Conservation (phyloP, 2,329 filamentous ascomycete genomes). For the Fusarium oligoseptatum region DNA sequence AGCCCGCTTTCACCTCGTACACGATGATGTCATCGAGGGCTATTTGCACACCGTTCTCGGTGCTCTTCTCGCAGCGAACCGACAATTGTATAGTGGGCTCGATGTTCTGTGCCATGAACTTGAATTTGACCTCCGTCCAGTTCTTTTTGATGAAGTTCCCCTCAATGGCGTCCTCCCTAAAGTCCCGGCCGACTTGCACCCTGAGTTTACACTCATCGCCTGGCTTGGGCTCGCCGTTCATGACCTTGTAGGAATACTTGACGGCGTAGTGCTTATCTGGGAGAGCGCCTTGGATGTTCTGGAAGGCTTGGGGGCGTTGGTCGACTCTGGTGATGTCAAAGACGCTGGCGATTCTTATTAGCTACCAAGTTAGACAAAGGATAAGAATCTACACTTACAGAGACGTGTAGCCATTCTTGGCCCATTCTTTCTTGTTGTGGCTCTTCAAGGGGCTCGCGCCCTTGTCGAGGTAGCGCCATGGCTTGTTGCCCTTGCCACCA, state of each 20-base stretch:
- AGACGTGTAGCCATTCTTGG: background rate
- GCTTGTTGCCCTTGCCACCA: background rate
- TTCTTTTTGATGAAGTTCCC: background rate
- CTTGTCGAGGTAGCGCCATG: background rate
- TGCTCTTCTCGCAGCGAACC: background rate
- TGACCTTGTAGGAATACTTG: background rate
- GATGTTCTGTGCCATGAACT: background rate
- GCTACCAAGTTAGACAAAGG: background rate
- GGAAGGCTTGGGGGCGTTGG: background rate
- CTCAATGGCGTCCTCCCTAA: background rate
- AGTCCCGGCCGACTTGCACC: background rate
- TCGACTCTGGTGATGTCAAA: background rate
- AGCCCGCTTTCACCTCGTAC: background rate
- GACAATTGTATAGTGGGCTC: background rate
- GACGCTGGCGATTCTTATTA: background rate
- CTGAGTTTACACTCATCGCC: background rate
- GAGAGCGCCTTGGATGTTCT: background rate
- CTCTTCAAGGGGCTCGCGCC: background rate
- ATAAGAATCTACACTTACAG: background rate
- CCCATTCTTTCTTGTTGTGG: background rate
- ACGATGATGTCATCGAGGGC: background rate
- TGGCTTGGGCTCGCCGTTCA: background rate
- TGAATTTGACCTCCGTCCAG: background rate
- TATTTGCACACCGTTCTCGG: background rate
- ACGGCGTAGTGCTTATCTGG: background rate